Base-by-base conservation (phyloP, 2,329 filamentous ascomycete species). In the Myriosclerotinia curreyana region DNA sequence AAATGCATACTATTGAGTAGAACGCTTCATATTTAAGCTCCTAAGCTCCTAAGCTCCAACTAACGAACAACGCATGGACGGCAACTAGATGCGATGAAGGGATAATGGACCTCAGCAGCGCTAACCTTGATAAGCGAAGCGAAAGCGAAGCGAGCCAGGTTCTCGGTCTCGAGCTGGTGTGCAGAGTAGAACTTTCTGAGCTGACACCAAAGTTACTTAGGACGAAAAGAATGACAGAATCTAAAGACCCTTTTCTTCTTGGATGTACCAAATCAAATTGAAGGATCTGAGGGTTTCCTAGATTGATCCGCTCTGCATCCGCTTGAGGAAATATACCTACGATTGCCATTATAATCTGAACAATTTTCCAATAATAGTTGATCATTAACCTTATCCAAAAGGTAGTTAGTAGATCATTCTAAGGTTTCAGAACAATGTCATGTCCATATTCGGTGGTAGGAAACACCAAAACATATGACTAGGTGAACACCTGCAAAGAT, bases 31-130 rank as follows among this genome's bases (percentile, higher is more conserved):
- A n/a, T n/a, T n/a, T n/a, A n/a, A n/a, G n/a, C n/a, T n/a, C n/a
- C n/a, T n/a, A n/a, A n/a, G n/a, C n/a, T n/a, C n/a, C n/a, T 58
- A 58, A 31, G 28, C 28, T 58, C 42, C 28, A 48, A 48, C 28
- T 36, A 34, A 58, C 54, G 28, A 58, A 48, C 22, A 46, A 46
- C 40, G 40, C 54, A 58, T 58, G 28, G 54, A 48, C 54, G 42
- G 28, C 12, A 34, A 17, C 5, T 11, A 56, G 54, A 58, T 58
- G 28, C 5, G 54, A 58, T 58, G 54, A 34, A 58, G 28, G 40
- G 54, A 58, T 53, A 20, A 55, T 42, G 38, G 36, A 40, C 36
- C 36, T 14, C 22, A 55, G 9, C 22, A 7, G 17, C 14, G 9
- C 25, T 34, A 46, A 46, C 12, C 17, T 36, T 5, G 11, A 42